Evolutionary conservation across 2,329 filamentous ascomycete genomes (phyloP), one percentile per base, ranked within the genome.

Genomic region (Kalmusia sp.): DNA sequence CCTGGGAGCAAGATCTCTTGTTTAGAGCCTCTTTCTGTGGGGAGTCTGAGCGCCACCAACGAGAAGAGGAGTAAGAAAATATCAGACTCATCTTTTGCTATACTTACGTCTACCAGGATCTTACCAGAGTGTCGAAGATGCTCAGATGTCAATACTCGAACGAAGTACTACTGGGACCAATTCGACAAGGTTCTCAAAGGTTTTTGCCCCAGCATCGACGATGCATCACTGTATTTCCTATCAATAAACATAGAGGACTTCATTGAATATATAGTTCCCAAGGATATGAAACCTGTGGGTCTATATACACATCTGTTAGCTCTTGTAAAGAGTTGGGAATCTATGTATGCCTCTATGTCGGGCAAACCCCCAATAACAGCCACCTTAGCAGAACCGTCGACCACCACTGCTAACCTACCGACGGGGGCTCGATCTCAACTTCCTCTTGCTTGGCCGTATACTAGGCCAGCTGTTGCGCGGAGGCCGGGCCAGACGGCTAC

Each of bases 381-480:
- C 19, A 35, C 19, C 5, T 19, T 1, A 27, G 22, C 6, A 15
- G 7, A 11, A 7, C 6, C 27, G 12, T 28, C 21, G 22, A 27
- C 22, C 8, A 27, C 22, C 3, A 11, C 38, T 5, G 24, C 14
- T 6, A n/a, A 2, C 15, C 19, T 27, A 21, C 12, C 30, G 4
- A 25, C 43, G n/a, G 4, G 12, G 31, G 31, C 3, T 3, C 6
- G 37, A 11, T 40, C 35, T n/a, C 35, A 48, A 17, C 28, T 44
- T 2, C 39, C 28, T 3, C 21, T 4, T 22, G 24, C 14, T 11
- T 59, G 57, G 57, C 54, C 54, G 8, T 56, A 56, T 31, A 52
- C 48, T 2, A 25, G 27, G 19, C 44, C 33, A 15, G 53, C 40
- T 2, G 44, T 40, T 6, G 48, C 53, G 14, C 21, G 43, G 27